phyloP scores from a whole-genome alignment of 1,284 basidiomycete genomes.

The Melampsora larici-populina region DNA sequence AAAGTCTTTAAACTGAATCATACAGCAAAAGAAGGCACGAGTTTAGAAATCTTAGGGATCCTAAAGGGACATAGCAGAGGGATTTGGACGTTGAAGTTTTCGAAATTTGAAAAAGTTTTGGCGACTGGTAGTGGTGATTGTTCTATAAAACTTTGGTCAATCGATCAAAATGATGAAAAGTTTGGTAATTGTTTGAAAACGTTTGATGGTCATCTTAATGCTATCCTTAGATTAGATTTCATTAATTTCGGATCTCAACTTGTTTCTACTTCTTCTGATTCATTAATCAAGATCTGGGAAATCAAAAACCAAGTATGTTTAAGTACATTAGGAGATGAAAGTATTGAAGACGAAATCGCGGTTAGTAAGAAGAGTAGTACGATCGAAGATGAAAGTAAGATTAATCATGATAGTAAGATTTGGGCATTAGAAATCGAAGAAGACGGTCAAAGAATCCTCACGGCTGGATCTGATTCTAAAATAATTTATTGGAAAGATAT shows the following conservation, averaged over 20 bases:
- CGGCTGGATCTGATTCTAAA: conserved; percentile 88
- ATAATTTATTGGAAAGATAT: conserved; percentile 93
- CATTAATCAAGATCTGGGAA: conserved; percentile 93
- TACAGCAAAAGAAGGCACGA: conserved; percentile 53
- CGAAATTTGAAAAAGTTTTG: conserved; percentile 73
- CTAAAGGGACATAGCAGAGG: conserved; percentile 96
- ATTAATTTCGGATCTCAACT: conserved; percentile 89
- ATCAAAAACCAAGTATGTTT: conserved; percentile 80
- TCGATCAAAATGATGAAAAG: conserved; percentile 72
- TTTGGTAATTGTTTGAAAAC: conserved; percentile 59
- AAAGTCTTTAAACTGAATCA: conserved; percentile 74
- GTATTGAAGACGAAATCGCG: conserved; percentile 71
- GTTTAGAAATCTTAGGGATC: conserved; percentile 71
- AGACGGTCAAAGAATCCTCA: conserved; percentile 71
- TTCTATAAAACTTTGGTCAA: conserved; percentile 86
- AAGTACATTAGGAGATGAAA: conserved; percentile 88
- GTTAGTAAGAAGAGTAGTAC: conserved; percentile 21
- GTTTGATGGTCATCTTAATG: conserved; percentile 95
- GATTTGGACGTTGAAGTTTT: conserved; percentile 90
- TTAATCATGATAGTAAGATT: conserved; percentile 60
- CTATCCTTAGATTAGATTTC: conserved; percentile 90
- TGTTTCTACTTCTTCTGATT: conserved; percentile 84
- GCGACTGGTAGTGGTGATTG: conserved; percentile 93
- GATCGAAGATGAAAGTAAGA: conserved; percentile 34
- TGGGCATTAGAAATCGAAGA: conserved; percentile 83